phyloP scores from a whole-genome alignment of 768 basidiomycete genomes.

The Pleurotus citrinopileatus region DNA sequence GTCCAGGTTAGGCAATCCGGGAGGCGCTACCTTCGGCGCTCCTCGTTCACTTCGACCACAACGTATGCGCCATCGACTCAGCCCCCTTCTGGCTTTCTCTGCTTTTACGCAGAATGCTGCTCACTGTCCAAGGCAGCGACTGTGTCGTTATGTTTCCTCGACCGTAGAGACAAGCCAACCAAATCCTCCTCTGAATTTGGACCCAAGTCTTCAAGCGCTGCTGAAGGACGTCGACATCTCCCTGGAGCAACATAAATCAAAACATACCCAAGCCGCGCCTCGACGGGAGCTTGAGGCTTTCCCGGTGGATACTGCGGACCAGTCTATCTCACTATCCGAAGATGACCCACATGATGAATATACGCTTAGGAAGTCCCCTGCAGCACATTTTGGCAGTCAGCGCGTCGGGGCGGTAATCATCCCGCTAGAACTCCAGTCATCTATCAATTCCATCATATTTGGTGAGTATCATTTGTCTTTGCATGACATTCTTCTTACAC shows the following conservation, averaged over 20 bases:
- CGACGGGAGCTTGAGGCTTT: constrained; percentile 58
- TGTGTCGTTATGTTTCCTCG: constrained; percentile 16
- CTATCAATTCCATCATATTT: constrained; percentile 66
- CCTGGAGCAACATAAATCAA: constrained; percentile 37
- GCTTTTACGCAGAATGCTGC: neutral
- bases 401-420: constrained; percentile 69
- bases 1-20: neutral
- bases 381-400: constrained; percentile 77
- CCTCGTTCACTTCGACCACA: neutral
- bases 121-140: neutral
- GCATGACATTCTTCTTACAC: constrained; percentile 13
- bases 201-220: constrained; percentile 60
- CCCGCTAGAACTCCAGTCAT: constrained; percentile 65
- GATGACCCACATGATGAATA: constrained; percentile 20
- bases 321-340: constrained; percentile 29
- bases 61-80: neutral
- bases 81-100: neutral
- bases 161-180: constrained; percentile 32
- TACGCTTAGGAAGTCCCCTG: constrained; percentile 61
- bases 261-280: constrained; percentile 13
- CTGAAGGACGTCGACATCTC: constrained; percentile 70
- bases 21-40: neutral
- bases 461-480: constrained; percentile 35
- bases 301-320: constrained; percentile 33
- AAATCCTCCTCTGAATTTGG: constrained; percentile 62